Conservation (phyloP, 2,329 filamentous ascomycete species). For the Cercospora berteroae region DNA sequence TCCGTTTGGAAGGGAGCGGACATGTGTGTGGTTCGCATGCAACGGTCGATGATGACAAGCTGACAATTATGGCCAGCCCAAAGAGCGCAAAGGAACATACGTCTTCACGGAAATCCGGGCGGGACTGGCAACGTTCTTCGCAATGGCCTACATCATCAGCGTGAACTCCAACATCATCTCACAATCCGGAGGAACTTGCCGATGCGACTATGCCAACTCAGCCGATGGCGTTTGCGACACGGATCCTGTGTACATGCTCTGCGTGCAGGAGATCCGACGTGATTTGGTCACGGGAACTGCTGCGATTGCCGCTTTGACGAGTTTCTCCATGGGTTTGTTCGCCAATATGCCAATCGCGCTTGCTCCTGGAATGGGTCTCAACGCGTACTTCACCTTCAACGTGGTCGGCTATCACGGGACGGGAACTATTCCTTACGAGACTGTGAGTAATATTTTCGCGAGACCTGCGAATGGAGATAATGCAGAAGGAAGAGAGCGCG, state of each 20-base stretch:
- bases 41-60: background rate
- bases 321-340: conserved; percentile 80
- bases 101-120: conserved; percentile 85
- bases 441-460: conserved; percentile 38
- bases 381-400: conserved; percentile 82
- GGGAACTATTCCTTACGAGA: conserved; percentile 68
- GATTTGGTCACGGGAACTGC: conserved; percentile 83
- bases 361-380: conserved; percentile 76
- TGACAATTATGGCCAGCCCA: conserved; percentile 49
- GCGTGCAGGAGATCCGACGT: conserved; percentile 62
- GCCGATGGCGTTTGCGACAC: conserved; percentile 51
- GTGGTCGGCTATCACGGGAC: conserved; percentile 75
- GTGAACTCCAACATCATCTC: conserved; percentile 65
- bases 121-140: conserved; percentile 67
- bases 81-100: conserved; percentile 68
- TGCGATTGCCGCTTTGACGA: conserved; percentile 73
- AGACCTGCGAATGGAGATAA: background rate
- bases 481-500: background rate
- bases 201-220: conserved; percentile 56
- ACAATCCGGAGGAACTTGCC: conserved; percentile 71
- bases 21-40: conserved; percentile 54
- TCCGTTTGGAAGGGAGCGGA: conserved; percentile 76
- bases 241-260: conserved; percentile 63
- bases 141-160: conserved; percentile 77
- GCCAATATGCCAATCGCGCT: conserved; percentile 76